Base-by-base conservation (phyloP, 345 rosid genomes). In the Tarenaya hassleriana region DNA sequence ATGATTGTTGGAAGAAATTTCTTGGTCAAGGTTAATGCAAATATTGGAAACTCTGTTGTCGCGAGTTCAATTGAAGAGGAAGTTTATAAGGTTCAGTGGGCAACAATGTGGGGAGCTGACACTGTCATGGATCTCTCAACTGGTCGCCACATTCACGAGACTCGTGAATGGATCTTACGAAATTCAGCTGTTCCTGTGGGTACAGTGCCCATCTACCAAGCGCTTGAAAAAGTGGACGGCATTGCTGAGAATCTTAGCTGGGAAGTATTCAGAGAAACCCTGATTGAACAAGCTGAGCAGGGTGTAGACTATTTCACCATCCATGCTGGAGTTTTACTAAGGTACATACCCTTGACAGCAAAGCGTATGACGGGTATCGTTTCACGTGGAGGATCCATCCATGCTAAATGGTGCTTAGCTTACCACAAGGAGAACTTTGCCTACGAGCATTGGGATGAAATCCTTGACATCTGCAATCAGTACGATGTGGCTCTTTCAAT, bases 81-180 rank as follows among this genome's bases (percentile, higher is more conserved):
- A 73, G 97, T 94, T 35, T 88, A 88, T 44, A 94, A 94, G 75
- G 95, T 88, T 65, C 97, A 84, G n/a, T 94, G 99, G 99, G 99
- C 99, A 24, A 94, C 95, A 12, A 86, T 85, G 94, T 88, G 99
- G 95, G 95, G 99, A 71, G 97, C 92, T 10, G 97, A 88, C 61
- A 94, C 97, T 15, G 86, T 94, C 58, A 94, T 94, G 99, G 99
- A 94, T 64, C 89, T 94, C 47, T 94, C 99, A 5, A 94, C 95
- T 7, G 99, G 97, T 13, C 91, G 91, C 58, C 97, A 94, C 73
- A 94, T 94, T 52, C 99, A 94, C 17, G 99, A 88, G 78, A 88
- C 99, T 11, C 91, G 94, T 9, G 99, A 88, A 52, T 88, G 95
- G 99, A 83, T 94, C 56, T 60, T 94, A 8, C 77, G 97, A 13